Evolutionary conservation across 2,329 filamentous ascomycete species (phyloP).

Genomic region (Endoconidiophora polonica): DNA sequence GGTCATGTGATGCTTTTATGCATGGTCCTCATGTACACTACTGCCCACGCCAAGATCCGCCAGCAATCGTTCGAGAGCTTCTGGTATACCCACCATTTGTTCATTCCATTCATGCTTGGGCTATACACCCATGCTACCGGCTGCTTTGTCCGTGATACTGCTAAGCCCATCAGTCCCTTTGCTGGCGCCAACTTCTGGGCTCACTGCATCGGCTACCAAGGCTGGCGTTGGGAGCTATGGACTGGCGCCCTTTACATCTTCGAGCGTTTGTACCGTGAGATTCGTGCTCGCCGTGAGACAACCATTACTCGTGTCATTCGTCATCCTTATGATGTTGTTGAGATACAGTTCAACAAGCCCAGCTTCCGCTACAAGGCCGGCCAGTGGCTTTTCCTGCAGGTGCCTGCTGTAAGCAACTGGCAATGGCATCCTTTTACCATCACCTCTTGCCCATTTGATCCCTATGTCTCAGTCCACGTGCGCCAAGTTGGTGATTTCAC

Average conservation of each 20-base stretch:
- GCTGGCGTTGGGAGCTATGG: conserved; percentile 92
- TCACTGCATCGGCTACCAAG: conserved; percentile 88
- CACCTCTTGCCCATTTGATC: conserved; percentile 78
- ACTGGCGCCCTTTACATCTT: conserved; percentile 71
- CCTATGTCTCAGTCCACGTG: conserved; percentile 72
- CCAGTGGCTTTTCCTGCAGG: conserved; percentile 80
- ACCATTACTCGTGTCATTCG: conserved; percentile 87
- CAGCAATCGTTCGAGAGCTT: conserved; percentile 97
- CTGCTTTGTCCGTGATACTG: conserved; percentile 84
- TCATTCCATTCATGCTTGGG: conserved; percentile 83
- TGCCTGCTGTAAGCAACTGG: conserved; percentile 59
- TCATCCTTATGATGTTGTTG: conserved; percentile 85
- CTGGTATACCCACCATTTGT: conserved; percentile 97
- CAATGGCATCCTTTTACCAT: conserved; percentile 94
- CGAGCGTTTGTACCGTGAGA: conserved; percentile 82
- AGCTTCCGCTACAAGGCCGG: conserved; percentile 85
- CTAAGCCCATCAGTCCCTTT: conserved; percentile 61
- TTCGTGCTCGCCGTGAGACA: conserved; percentile 67
- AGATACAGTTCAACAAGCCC: conserved; percentile 79
- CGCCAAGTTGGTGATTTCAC: conserved; percentile 86
- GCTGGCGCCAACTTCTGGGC: conserved; percentile 69
- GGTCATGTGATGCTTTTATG: conserved; percentile 95
- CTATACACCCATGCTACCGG: conserved; percentile 93
- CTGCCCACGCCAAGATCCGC: conserved; percentile 79
- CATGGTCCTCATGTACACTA: conserved; percentile 98